Evolutionary conservation across 768 basidiomycete species (phyloP), one percentile per base, ranked within the genome.

Genomic region (Leucocoprinus birnbaumii): DNA sequence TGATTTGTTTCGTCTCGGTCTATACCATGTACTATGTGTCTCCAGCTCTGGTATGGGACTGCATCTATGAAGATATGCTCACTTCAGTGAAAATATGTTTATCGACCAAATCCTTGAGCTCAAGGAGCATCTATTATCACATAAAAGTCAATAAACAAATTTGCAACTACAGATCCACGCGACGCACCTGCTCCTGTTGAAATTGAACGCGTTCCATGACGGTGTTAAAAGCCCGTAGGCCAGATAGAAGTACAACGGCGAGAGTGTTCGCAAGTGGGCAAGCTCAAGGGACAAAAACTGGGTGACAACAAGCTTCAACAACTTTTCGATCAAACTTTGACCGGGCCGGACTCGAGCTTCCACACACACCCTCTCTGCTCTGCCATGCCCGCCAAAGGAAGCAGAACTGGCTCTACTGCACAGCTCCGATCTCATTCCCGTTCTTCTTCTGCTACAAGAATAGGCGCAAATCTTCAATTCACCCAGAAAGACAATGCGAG

Each of bases 201-300:
- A 88, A 95, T 56, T 96, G 89, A 0, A 96, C 94, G 60, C 91
- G 82, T 79, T 98, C 94, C 94, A 98, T 95, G 57, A 21, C 70
- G 26, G 37, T 34, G 34, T 21, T 41, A 21, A 41, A 18, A 22
- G 61, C 51, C 46, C 55, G 22, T 37, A 25, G 44, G 46, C 57
- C 49, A 53, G 45, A n/a, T 22, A 50, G 14, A 48, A 25, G 19
- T 25, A 25, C 8, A 19, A 31, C 25, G 27, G 37, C 31, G 24
- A 43, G 42, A 8, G 18, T 35, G 46, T 14, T n/a, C 24, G 16
- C 35, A 50, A 6, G 25, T n/a, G 8, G 42, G 25, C 48, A 19
- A 37, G 34, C 31, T 5, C 31, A 18, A 44, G 42, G 19, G 40
- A 44, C 26, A 22, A 51, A 51, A 44, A 50, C 26, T 47, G 21